Percentiles rank a stretch among this genome's conserved stretches.
Conservation (phyloP, 2,329 filamentous ascomycete genomes). For the Alternaria gaisen region DNA sequence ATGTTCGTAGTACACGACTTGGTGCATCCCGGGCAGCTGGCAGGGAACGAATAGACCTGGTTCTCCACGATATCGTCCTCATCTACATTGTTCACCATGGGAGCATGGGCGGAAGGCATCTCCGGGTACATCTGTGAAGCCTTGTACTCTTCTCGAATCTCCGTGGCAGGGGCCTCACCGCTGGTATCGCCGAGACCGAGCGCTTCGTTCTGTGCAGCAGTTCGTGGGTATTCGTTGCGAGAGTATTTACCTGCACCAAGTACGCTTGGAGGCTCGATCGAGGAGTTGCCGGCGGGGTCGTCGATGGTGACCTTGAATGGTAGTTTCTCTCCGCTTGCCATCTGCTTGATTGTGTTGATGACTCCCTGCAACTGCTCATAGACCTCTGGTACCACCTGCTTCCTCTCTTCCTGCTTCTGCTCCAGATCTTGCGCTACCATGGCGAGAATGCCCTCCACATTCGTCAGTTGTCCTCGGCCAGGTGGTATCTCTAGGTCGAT, state of each 20-base stretch:
- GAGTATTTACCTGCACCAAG: slow-evolving; percentile 88
- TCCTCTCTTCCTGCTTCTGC: slow-evolving; percentile 82
- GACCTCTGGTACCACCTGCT: slow-evolving; percentile 78
- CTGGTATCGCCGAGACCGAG: slow-evolving; percentile 73
- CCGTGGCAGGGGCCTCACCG: slow-evolving; percentile 63
- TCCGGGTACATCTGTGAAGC: slow-evolving; percentile 56
- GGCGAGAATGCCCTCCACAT: slow-evolving; percentile 86
- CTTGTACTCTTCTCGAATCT: slow-evolving; percentile 63
- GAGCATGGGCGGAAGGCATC: slow-evolving; percentile 45
- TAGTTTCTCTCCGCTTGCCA: slow-evolving; percentile 79
- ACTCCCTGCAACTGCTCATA: slow-evolving; percentile 80
- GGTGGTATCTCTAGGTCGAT: slow-evolving; percentile 92
- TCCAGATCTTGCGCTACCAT: slow-evolving; percentile 83
- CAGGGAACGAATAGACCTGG: slow-evolving; percentile 91
- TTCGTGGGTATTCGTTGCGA: slow-evolving; percentile 83
- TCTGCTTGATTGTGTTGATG: slow-evolving; percentile 75
- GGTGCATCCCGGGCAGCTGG: slow-evolving; percentile 89
- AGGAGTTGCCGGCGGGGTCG: slow-evolving; percentile 94
- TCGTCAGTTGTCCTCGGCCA: slow-evolving; percentile 89
- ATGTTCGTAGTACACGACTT: slow-evolving; percentile 90
- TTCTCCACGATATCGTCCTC: slow-evolving; percentile 85
- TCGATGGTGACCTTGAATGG: slow-evolving; percentile 90
- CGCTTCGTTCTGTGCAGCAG: slow-evolving; percentile 83
- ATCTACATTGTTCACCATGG: slow-evolving; percentile 55
- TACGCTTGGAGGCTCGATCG: slow-evolving; percentile 83